Evolutionary conservation across 805 yeast genomes (phyloP).

Genomic region (Tetrapisispora namnaoensis): DNA sequence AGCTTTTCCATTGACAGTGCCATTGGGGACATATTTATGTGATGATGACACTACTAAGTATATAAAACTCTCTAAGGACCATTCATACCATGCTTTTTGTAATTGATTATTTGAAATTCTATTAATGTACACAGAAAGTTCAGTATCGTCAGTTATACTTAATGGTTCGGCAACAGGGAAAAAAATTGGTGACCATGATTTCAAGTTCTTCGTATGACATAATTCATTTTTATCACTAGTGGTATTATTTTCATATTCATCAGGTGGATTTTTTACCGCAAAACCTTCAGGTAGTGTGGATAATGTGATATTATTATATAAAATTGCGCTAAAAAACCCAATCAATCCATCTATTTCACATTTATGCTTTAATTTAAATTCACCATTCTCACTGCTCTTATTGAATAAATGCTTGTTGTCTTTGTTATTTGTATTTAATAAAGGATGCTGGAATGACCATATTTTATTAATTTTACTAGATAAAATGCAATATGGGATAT

Average conservation of each 20-base stretch:
- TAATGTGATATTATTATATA: constrained; percentile 46
- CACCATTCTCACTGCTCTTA: constrained; percentile 4
- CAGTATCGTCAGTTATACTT: constrained; percentile 43
- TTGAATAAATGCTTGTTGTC: constrained; percentile 23
- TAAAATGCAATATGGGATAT: constrained; percentile 34
- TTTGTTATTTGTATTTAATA: background rate
- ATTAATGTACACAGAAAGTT: constrained; percentile 42
- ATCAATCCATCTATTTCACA: constrained; percentile 61
- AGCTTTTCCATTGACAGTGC: background rate
- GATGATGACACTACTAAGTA: constrained; percentile 29
- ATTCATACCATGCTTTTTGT: constrained; percentile 53
- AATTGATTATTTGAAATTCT: constrained; percentile 32
- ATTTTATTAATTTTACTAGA: constrained; percentile 39
- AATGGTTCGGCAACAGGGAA: constrained; percentile 52
- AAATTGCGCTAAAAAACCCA: constrained; percentile 63
- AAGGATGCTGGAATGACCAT: constrained; percentile 58
- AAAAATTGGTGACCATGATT: constrained; percentile 62
- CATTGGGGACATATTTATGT: background rate
- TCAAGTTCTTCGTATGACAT: constrained; percentile 34
- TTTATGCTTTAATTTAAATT: constrained; percentile 38
- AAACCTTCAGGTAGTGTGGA: constrained; percentile 24
- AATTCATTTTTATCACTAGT: background rate
- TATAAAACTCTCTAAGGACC: constrained; percentile 48
- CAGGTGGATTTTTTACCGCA: constrained; percentile 2
- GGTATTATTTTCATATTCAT: background rate